Percentiles rank a stretch among this genome's conserved stretches.
phyloP scores from a whole-genome alignment of 2,329 filamentous ascomycete species.

The Aspergillus awamori region DNA sequence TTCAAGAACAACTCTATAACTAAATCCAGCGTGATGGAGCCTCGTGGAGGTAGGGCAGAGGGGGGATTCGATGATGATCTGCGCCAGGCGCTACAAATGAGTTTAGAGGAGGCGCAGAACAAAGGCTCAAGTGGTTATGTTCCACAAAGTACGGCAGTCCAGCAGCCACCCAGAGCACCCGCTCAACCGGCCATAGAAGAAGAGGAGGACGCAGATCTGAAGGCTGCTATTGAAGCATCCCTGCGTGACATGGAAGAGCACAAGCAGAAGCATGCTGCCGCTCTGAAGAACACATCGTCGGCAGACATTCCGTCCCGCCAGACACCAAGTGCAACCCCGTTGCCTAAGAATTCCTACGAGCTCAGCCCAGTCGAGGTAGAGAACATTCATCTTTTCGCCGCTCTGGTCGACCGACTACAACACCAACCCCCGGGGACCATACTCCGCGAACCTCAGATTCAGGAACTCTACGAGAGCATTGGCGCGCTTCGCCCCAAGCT shows the following conservation, averaged over 20 bases:
- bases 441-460: conserved; percentile 93
- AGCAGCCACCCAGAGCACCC: conserved; percentile 47
- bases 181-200: conserved; percentile 57
- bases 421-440: conserved; percentile 96
- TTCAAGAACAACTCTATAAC: conserved; percentile 55
- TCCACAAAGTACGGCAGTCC: conserved; percentile 58
- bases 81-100: conserved; percentile 93
- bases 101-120: conserved; percentile 84
- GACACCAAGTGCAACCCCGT: conserved; percentile 53
- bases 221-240: conserved; percentile 92
- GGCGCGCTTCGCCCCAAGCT: conserved; percentile 90
- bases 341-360: conserved; percentile 91
- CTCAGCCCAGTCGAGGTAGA: conserved; percentile 91
- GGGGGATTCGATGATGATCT: conserved; percentile 93
- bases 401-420: conserved; percentile 89
- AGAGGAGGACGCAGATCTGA: conserved; percentile 89
- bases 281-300: conserved; percentile 76
- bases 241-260: conserved; percentile 97
- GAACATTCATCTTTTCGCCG: conserved; percentile 95
- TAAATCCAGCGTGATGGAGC: conserved; percentile 83
- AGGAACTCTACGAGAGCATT: conserved; percentile 97
- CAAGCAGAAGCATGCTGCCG: conserved; percentile 84
- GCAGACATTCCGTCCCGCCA: conserved; percentile 53
- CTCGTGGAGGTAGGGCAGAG: conserved; percentile 82
- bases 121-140: conserved; percentile 72